Conservation (phyloP, 2,329 filamentous ascomycete species). For the Curvularia verruculosa region DNA sequence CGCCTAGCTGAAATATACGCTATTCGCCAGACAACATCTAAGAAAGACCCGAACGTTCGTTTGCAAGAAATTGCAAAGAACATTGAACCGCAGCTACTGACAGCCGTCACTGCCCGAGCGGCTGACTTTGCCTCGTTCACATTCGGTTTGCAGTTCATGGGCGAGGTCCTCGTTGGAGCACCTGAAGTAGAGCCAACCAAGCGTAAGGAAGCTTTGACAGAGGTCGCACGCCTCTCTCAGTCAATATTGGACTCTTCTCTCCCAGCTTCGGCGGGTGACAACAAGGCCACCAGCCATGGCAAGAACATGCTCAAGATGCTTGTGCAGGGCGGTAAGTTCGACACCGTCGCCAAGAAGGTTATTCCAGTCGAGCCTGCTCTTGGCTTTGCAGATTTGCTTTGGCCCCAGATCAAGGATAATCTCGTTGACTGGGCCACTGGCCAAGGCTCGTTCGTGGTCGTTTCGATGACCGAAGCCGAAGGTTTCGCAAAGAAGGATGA, state of each 20-base stretch:
- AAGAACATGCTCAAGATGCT: conserved; percentile 90
- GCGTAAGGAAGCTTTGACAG: conserved; percentile 66
- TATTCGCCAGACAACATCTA: conserved; percentile 83
- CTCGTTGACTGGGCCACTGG: conserved; percentile 85
- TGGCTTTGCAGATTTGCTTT: conserved; percentile 81
- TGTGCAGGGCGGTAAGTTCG: conserved; percentile 86
- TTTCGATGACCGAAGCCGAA: conserved; percentile 76
- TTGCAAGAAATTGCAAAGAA: conserved; percentile 76
- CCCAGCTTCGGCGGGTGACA: conserved; percentile 35
- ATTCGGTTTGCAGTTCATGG: conserved; percentile 86
- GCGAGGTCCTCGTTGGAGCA: conserved; percentile 78
- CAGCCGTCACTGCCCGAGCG: conserved; percentile 72
- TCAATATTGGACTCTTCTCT: conserved; percentile 44
- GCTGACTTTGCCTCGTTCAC: conserved; percentile 72
- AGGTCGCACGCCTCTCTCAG: conserved; percentile 59
- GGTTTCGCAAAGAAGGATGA: conserved; percentile 71
- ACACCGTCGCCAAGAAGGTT: conserved; percentile 72
- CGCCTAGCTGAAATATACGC: conserved; percentile 78
- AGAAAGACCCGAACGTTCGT: conserved; percentile 82
- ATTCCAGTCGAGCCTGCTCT: conserved; percentile 76
- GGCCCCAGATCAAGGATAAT: conserved; percentile 75
- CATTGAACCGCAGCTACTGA: conserved; percentile 76
- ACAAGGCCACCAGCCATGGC: conserved; percentile 64
- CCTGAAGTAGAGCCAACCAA: conserved; percentile 71
- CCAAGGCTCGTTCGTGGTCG: conserved; percentile 82